Base-by-base conservation (phyloP, 2,329 filamentous ascomycete genomes). In the Ophiocordyceps robertsii region DNA sequence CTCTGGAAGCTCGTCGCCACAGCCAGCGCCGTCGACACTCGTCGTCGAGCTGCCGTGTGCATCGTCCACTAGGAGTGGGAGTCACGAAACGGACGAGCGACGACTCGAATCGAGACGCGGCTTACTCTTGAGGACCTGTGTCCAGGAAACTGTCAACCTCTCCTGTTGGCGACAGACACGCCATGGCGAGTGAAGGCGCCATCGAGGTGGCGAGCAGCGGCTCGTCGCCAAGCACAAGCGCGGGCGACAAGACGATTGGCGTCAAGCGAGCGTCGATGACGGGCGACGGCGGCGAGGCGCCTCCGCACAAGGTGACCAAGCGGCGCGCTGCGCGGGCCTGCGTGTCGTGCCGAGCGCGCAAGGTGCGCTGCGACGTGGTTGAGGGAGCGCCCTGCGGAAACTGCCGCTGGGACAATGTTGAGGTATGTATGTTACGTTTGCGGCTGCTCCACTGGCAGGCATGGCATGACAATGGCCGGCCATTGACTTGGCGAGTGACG, bases 281-380 rank as follows among this genome's bases (percentile, higher is more conserved):
- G 14, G 33, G 33, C n/a, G 33, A 36, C 14, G 33, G 33, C 5
- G 9, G 14, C 33, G 33, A 36, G 6, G 33, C 14, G 14, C 53
- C 53, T 12, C 55, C 62, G 11, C 57, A 63, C 46, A 78, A 77
- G 56, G 55, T 70, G 47, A 75, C 66, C 42, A 95, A 95, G 65
- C 75, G 88, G 55, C 77, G 89, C 56, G 88, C 89, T n/a, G 87
- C 88, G 10, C 84, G 90, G 53, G 89, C 89, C 16, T 95, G 89
- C 60, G 85, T 87, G 48, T 87, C 83, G 53, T 95, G 89, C 64
- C 77, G 89, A 54, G 80, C 84, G 44, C 80, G 89, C 57, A 95
- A 95, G 61, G 89, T 95, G 36, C 78, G 89, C 44, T 95, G 89
- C 67, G 89, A 95, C 66, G 88, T 95, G 44, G 87, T 92, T 45